A percentile compares a stretch with the other conserved stretches of the same genome.
These are phyloP conservation scores for Chytriomyces hyalinus DNA, from an alignment of 192 early-diverging fungal species.

Conservation along the genomic window DNA sequence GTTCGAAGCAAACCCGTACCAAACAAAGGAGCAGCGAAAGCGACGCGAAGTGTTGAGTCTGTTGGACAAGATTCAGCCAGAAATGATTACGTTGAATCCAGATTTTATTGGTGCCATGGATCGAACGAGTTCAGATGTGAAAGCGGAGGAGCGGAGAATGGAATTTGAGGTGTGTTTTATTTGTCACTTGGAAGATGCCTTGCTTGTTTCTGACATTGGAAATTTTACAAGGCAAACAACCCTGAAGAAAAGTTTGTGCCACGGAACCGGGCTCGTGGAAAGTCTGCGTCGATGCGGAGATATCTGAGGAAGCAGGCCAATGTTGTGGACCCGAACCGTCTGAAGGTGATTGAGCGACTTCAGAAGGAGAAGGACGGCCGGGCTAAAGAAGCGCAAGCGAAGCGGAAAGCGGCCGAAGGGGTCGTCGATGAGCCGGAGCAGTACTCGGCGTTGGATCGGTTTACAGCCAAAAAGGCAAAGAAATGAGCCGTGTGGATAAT, in stretches of 20 bases:
- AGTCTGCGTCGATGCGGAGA: constrained; percentile 76
- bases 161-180: constrained; percentile 57
- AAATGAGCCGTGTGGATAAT: too few relatives aligned
- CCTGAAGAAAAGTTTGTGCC: constrained; percentile 60
- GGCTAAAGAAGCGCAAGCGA: too few relatives aligned
- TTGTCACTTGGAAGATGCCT: background rate
- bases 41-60: constrained; percentile 86
- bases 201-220: background rate
- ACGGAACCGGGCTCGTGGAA: constrained; percentile 67
- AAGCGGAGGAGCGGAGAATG: constrained; percentile 58
- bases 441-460: too few relatives aligned
- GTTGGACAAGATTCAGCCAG: constrained; percentile 92
- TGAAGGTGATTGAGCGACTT: constrained; percentile 48
- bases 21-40: constrained; percentile 86
- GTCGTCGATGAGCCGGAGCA: too few relatives aligned
- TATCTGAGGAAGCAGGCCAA: constrained; percentile 81
- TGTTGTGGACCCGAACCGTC: constrained; percentile 76
- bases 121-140: constrained; percentile 62
- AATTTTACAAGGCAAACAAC: constrained; percentile 50
- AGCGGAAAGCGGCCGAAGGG: too few relatives aligned
- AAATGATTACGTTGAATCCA: constrained; percentile 89
- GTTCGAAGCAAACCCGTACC: constrained; percentile 88
- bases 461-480: too few relatives aligned
- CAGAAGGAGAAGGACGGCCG: constrained; percentile 57
- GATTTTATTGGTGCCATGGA: constrained; percentile 81